phyloP scores from a whole-genome alignment of 345 rosid genomes.

The Kandelia obovata region DNA sequence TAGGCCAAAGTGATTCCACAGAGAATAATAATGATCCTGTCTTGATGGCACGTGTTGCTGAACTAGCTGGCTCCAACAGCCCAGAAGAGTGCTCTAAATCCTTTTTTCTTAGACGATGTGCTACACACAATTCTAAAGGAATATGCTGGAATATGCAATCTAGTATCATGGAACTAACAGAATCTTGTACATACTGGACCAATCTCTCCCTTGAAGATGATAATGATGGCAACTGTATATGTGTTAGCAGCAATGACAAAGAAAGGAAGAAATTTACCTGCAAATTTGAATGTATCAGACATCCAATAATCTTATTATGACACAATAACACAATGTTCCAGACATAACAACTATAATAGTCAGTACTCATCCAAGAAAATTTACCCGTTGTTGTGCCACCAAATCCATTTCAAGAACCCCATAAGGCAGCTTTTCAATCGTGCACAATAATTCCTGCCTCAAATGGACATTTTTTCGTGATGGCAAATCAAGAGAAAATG shows the following conservation, averaged over 20 bases:
- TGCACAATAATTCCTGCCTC: slow-evolving; percentile 62
- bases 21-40: slow-evolving; percentile 61
- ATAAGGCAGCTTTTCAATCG: slow-evolving; percentile 61
- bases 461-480: slow-evolving; percentile 53
- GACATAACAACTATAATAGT: slow-evolving; percentile 10
- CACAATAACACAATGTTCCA: neutral
- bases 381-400: slow-evolving; percentile 70
- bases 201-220: slow-evolving; percentile 63
- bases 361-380: slow-evolving; percentile 7
- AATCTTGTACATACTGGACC: slow-evolving; percentile 77
- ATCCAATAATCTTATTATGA: neutral
- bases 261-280: slow-evolving; percentile 80
- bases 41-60: slow-evolving; percentile 58
- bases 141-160: slow-evolving; percentile 94
- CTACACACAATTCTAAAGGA: slow-evolving; percentile 51
- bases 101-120: slow-evolving; percentile 66
- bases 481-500: slow-evolving; percentile 34
- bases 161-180: slow-evolving; percentile 54
- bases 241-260: slow-evolving; percentile 86
- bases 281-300: slow-evolving; percentile 9
- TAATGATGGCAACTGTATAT: slow-evolving; percentile 58
- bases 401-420: slow-evolving; percentile 73
- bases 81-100: slow-evolving; percentile 56
- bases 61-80: slow-evolving; percentile 59
- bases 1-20: slow-evolving; percentile 84